Base-by-base conservation (phyloP, 2,329 filamentous ascomycete genomes). In the Pestalotiopsis sp. region DNA sequence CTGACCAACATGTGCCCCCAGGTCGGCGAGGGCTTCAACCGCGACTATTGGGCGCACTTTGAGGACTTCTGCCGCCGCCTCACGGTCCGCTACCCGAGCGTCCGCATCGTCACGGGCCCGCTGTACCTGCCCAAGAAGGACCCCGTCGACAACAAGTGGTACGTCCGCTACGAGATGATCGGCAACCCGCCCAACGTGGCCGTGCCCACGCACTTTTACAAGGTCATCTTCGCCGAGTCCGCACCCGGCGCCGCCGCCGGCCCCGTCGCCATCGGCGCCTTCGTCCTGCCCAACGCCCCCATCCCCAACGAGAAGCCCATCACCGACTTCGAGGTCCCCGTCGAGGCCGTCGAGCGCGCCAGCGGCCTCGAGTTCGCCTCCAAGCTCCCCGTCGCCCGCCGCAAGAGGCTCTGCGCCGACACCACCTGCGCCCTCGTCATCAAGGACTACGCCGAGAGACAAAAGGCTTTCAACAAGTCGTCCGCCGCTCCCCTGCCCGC, bases 41-140 rank as follows among this genome's bases (percentile, higher is more conserved):
- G 96, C 64, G 96, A 99, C 83, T 99, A 99, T 87, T 99, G 96
- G 96, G 92, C 96, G 48, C 96, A 99, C 80, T 94, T 99, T 73
- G 96, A 99, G 82, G 95, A 98, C 77, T 99, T 98, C 77, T 98
- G 95, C 82, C 89, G 96, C 10, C 85, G 94, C 20, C 84, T 99
- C 71, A 95, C 94, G 0, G 82, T 84, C 60, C 86, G 84, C 66
- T 99, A 98, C 77, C 94, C 95, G 1, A 92, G 88, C 56, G 95
- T 99, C 30, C 88, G 96, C 70, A 91, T 98, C 73, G 93, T 98
- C 67, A 99, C 96, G 0, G 96, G 96, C 0, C 96, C 96, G 2
- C 82, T 99, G 57, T 99, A 99, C 81, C 87, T 99, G 24, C 96
- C 96, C 10, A 92, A 92, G 79, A 88, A 90, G 69, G 94, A 97